These are phyloP conservation scores for Claviceps sp. DNA, from an alignment of 2,329 filamentous ascomycete species.

Conservation along the genomic window DNA sequence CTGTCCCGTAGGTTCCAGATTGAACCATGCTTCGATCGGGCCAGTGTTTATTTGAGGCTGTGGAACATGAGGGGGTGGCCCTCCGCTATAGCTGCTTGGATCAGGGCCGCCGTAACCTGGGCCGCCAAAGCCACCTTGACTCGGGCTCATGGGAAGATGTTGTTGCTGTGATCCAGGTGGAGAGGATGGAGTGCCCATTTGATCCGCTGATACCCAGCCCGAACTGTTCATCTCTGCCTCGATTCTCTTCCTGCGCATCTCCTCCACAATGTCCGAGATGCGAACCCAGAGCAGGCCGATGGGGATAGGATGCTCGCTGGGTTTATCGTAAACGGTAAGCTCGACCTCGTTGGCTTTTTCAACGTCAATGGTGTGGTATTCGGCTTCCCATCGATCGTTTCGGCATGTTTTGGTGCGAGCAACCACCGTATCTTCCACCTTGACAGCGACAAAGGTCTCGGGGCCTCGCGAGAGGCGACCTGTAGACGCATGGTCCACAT, in stretches of 20 bases:
- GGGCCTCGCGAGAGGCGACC: slow-evolving; percentile 78
- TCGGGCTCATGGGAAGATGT: slow-evolving; percentile 46
- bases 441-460: slow-evolving; percentile 90
- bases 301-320: slow-evolving; percentile 76
- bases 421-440: slow-evolving; percentile 88
- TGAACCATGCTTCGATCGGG: slow-evolving; percentile 90
- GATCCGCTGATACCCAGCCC: slow-evolving; percentile 94
- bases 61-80: slow-evolving; percentile 16
- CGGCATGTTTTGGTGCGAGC: slow-evolving; percentile 75
- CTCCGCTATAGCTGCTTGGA: slow-evolving; percentile 16
- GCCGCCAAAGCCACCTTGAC: slow-evolving; percentile 27
- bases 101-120: slow-evolving; percentile 21
- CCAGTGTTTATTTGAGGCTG: slow-evolving; percentile 41
- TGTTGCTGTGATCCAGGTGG: slow-evolving; percentile 20
- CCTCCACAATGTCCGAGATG: slow-evolving; percentile 93
- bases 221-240: slow-evolving; percentile 89
- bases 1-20: slow-evolving; percentile 82
- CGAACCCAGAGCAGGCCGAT: slow-evolving; percentile 94
- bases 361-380: slow-evolving; percentile 83
- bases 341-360: slow-evolving; percentile 99
- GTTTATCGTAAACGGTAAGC: slow-evolving; percentile 93
- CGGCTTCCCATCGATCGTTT: slow-evolving; percentile 82
- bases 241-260: slow-evolving; percentile 93
- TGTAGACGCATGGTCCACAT: slow-evolving; percentile 84
- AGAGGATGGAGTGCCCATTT: slow-evolving; percentile 55